phyloP scores from a whole-genome alignment of 2,329 filamentous ascomycete species.

The Claviceps fusiformis region DNA sequence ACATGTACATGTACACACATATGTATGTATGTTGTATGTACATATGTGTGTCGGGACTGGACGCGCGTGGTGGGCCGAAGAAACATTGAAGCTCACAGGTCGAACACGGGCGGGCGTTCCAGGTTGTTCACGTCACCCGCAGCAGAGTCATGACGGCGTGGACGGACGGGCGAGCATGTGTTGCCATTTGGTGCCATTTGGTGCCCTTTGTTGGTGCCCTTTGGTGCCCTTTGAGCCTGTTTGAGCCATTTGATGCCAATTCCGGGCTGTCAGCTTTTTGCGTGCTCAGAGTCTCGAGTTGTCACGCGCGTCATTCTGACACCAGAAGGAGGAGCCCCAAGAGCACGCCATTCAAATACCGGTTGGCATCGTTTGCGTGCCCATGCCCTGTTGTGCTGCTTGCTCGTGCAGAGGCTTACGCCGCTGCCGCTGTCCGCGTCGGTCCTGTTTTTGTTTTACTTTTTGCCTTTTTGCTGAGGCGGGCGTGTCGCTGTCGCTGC shows the following conservation, averaged over 20 bases:
- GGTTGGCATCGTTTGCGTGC: too few relatives aligned
- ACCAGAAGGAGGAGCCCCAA: background rate
- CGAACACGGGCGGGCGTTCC: background rate
- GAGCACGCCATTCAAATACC: too few relatives aligned
- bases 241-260: too few relatives aligned
- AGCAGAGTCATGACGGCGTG: background rate
- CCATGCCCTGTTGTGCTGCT: too few relatives aligned
- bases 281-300: background rate
- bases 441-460: too few relatives aligned
- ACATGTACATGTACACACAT: too few relatives aligned
- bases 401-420: too few relatives aligned
- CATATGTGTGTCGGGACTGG: background rate
- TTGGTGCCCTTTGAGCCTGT: too few relatives aligned
- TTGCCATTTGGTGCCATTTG: background rate
- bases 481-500: too few relatives aligned
- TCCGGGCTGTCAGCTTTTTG: background rate
- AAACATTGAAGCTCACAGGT: background rate
- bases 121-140: background rate
- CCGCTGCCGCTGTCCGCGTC: too few relatives aligned
- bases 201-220: background rate
- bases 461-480: too few relatives aligned
- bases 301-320: background rate
- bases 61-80: background rate
- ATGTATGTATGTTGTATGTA: too few relatives aligned
- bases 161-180: background rate